Percentiles rank a stretch among this genome's conserved stretches.
phyloP scores from a whole-genome alignment of 1,284 basidiomycete species.

The Pseudozyma sp. region DNA sequence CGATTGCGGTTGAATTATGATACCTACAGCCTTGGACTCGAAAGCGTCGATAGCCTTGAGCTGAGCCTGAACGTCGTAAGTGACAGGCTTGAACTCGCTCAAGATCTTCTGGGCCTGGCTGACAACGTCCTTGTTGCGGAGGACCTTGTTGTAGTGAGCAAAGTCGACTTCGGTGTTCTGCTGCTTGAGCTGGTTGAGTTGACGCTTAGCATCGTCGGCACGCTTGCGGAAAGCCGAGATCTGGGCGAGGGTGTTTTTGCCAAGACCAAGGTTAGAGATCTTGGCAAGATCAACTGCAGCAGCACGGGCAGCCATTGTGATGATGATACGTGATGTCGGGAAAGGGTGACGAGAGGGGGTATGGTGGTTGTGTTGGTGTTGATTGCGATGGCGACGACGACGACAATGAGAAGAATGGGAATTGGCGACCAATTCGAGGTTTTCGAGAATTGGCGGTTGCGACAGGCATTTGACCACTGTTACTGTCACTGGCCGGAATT shows the following conservation, averaged over 20 bases:
- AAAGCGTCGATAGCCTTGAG: slow-evolving; percentile 97
- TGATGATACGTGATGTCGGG: not conserved
- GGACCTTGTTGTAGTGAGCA: slow-evolving; percentile 85
- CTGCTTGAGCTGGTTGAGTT: slow-evolving; percentile 77
- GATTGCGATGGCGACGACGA: slow-evolving; percentile 10
- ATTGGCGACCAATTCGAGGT: slow-evolving; percentile 1
- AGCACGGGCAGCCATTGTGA: slow-evolving; percentile 60
- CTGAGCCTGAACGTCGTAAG: slow-evolving; percentile 92
- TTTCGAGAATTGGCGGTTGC: not conserved
- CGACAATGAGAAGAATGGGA: slow-evolving; percentile 1
- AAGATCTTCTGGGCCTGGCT: slow-evolving; percentile 92
- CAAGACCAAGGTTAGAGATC: slow-evolving; percentile 65
- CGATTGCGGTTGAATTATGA: not conserved
- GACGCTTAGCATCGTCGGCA: slow-evolving; percentile 85
- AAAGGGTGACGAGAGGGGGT: slow-evolving; percentile 6
- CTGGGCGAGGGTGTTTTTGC: slow-evolving; percentile 71
- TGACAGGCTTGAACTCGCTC: slow-evolving; percentile 90
- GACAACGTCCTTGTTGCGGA: slow-evolving; percentile 89
- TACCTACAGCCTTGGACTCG: slow-evolving; percentile 88
- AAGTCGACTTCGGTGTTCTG: slow-evolving; percentile 87
- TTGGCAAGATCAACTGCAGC: slow-evolving; percentile 63
- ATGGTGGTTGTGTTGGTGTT: slow-evolving; percentile 10
- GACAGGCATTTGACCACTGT: not conserved
- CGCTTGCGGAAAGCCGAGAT: slow-evolving; percentile 97
- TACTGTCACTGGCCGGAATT: too few species aligned